Base-by-base conservation (phyloP, 768 basidiomycete genomes). In the Tylopilus sp. region DNA sequence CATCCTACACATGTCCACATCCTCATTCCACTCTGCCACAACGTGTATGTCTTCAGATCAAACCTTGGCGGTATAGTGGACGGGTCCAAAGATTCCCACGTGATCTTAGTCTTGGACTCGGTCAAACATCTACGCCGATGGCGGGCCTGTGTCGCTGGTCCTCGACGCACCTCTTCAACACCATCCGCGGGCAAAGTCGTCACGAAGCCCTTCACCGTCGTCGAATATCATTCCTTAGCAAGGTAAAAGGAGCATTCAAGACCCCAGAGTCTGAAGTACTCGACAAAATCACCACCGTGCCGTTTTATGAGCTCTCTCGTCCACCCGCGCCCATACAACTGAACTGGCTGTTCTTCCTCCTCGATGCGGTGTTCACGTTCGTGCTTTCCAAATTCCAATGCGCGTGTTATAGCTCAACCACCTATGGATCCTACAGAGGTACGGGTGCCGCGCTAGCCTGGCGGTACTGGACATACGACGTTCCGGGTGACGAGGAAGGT, bases 301-400 rank as follows among this genome's bases (percentile, higher is more conserved):
- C 67, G 5, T 69, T 68, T 24, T 68, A 68, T 33, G 60, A 64
- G 45, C 56, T 66, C 28, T 51, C 52, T 6, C 50, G 31, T n/a
- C 38, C 64, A 12, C 60, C 56, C 9, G 36, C n/a, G 9, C 60
- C 56, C 21, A 54, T 68, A 45, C 62, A 56, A 48, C 28, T 69
- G 26, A 65, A 66, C 19, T 64, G 59, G 67, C 9, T 61, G 24
- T 64, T 70, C 37, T 62, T 68, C 41, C 48, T 69, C 28, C 31
- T 68, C 28, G 67, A 68, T 30, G 64, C 62, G 1, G 47, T 69
- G 14, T 69, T 69, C 51, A 71, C 67, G 67, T 68, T 47, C 46
- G 67, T 63, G 36, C 22, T 36, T 22, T 34, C n/a, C n/a, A n/a
- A n/a, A n/a, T 10, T 36, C 36, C 50, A 19, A 6, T 16, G 34